Evolutionary conservation across 208 protist species (phyloP), one percentile per base, ranked within the genome.

Genomic region (Wallacemonas sp.): DNA sequence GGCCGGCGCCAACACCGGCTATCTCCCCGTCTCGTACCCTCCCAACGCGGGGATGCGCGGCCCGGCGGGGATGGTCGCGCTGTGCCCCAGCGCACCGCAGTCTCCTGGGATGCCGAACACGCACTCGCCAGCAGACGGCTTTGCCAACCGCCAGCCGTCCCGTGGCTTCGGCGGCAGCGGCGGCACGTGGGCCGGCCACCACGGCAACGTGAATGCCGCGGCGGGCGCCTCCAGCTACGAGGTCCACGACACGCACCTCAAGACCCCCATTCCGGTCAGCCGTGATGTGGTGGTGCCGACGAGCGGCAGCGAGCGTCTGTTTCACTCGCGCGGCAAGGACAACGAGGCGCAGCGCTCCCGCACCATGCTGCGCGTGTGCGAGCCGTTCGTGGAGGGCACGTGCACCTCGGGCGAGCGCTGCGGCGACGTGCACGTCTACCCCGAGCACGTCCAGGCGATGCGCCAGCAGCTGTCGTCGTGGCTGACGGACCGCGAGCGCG

Each of bases 241-340:
- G 63, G 82, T 84, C 36, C 77, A 89, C 71, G 87, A 91, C 62
- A 87, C 73, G 48, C 74, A 87, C 54, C 74, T 91, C 20, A 94
- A 91, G 74, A 77, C 78, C 0, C 82, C 84, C 45, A 81, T 91
- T 38, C 32, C 72, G 22, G 79, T 93, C 20, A 68, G 50, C 4
- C 70, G 59, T n/a, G 49, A 38, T 65, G 78, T 79, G 31, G 75
- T 89, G 25, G 71, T 79, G 41, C 59, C 77, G 5, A 86, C 82
- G 22, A 48, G 72, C 4, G 87, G 87, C 45, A 89, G 87, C 61
- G 61, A 63, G 31, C 77, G 70, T 26, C 71, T 93, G 3, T 89
- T 93, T 71, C 81, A 70, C 57, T 72, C 72, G 26, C 72, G 77
- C 32, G 79, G 77, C 62, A 59, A 59, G 32, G 52, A 59, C n/a